phyloP scores from a whole-genome alignment of 2,329 filamentous ascomycete genomes.

The Helotiales sp. region DNA sequence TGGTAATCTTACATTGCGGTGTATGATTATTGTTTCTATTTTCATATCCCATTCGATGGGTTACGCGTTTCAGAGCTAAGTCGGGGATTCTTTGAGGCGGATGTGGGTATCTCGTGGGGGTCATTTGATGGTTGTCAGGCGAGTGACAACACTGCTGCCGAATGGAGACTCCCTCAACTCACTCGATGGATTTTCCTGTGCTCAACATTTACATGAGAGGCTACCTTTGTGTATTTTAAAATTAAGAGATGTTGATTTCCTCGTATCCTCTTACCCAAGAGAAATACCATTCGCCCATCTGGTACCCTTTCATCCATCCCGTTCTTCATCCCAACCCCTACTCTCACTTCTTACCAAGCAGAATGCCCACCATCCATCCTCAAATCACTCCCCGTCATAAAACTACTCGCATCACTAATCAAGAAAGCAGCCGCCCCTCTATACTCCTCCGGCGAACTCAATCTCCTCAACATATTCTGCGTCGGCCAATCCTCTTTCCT shows the following conservation, averaged over 20 bases:
- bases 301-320: too few species aligned
- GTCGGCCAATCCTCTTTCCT: conserved; percentile 71
- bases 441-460: conserved; percentile 72
- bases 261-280: too few species aligned
- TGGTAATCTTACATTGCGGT: neutral
- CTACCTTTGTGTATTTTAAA: too few species aligned
- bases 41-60: neutral
- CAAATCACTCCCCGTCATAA: conserved; percentile 59
- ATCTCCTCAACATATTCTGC: conserved; percentile 81
- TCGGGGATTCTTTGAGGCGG: neutral
- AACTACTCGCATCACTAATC: conserved; percentile 69
- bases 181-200: too few species aligned
- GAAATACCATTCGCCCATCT: too few species aligned
- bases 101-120: conserved; percentile 1
- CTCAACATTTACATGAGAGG: too few species aligned
- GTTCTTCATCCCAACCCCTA: neutral
- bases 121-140: neutral
- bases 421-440: conserved; percentile 72
- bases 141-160: neutral
- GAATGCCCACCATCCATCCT: conserved; percentile 44
- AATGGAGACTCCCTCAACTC: neutral
- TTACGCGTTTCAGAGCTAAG: neutral
- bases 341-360: conserved; percentile 54
- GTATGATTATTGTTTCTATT: neutral
- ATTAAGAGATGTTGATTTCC: too few species aligned